Evolutionary conservation across 2,329 filamentous ascomycete genomes (phyloP).

Genomic region (Periglandula ipomoeae): DNA sequence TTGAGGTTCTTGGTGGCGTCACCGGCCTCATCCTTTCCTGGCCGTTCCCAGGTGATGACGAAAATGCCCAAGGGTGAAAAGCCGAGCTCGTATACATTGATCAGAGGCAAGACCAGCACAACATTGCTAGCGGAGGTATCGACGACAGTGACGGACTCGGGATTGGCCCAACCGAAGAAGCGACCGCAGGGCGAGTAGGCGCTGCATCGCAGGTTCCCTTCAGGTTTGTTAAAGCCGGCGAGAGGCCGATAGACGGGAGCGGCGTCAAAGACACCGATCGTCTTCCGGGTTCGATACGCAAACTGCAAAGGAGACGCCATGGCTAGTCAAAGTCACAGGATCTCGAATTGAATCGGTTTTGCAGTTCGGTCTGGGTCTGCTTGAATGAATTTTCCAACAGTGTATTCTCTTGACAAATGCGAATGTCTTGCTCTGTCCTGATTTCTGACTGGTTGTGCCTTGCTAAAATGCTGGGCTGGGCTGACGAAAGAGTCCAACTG

Average conservation of each 20-base stretch:
- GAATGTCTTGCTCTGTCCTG: not conserved
- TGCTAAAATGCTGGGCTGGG: not conserved
- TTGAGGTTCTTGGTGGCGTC: constrained; percentile 95
- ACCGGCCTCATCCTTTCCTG: constrained; percentile 83
- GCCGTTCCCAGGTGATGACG: constrained; percentile 93
- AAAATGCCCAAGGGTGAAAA: constrained; percentile 92
- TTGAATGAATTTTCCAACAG: not conserved
- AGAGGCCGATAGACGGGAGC: constrained; percentile 80
- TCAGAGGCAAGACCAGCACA: constrained; percentile 64
- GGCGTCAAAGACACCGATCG: constrained; percentile 87
- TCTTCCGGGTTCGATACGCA: constrained; percentile 95
- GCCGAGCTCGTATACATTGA: constrained; percentile 86
- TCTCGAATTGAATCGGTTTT: constrained; percentile 17
- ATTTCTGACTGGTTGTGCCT: not conserved
- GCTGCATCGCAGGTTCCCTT: constrained; percentile 91
- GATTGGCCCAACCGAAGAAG: constrained; percentile 92
- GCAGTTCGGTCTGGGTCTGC: constrained; percentile 16
- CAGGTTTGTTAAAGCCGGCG: constrained; percentile 74
- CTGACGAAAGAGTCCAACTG: not conserved
- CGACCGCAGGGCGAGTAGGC: constrained; percentile 91
- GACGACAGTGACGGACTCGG: constrained; percentile 75
- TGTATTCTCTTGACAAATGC: constrained; percentile 2
- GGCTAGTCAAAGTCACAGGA: constrained; percentile 82
- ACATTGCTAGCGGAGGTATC: constrained; percentile 69
- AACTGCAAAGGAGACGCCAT: constrained; percentile 93